Base-by-base conservation (phyloP, 768 basidiomycete species). In the Auricularia sp. region DNA sequence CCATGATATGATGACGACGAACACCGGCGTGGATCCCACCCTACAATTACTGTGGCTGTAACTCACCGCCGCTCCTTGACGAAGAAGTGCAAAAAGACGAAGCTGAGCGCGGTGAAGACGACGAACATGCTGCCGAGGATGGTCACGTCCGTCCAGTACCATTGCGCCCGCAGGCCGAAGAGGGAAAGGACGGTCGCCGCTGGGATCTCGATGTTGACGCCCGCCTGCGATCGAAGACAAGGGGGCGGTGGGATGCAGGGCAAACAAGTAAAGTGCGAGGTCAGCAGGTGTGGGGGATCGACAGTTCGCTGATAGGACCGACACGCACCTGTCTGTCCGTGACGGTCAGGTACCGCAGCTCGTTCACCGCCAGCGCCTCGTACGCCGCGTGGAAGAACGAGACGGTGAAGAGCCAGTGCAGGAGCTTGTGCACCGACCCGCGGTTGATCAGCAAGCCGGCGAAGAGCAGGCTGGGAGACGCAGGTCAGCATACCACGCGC, bases 381-480 rank as follows among this genome's bases (percentile, higher is more conserved):
- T 94, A 98, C 0, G 92, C 97, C 29, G 97, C 96, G 77, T 99
- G 97, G 87, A 97, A 99, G 82, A 98, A 98, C 4, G 94, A 97
- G 5, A 91, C 71, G 0, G 89, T 93, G 72, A 94, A 90, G 65
- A 99, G 77, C 91, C 93, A 97, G 65, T 83, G 86, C 61, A 97
- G 78, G 43, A 78, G 80, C 0, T 81, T 80, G 0, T 84, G 80
- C 12, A 98, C 84, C 34, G 88, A 88, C 66, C 94, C 90, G 60
- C 93, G 87, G 75, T 98, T 99, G 77, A 99, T 93, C 66, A 98
- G 79, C 64, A 98, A 77, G 3, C 97, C 97, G 5, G 96, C 96
- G 75, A 98, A 99, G 65, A 98, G 80, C 64, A 99, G 79, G 73
- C 96, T 98, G 70, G 3, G 18, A 14, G 23, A 7, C 16, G 18